Percentiles rank a stretch among this genome's conserved stretches.
Conservation (phyloP, 371 early-diverging fungal genomes). For the Circinella minor region DNA sequence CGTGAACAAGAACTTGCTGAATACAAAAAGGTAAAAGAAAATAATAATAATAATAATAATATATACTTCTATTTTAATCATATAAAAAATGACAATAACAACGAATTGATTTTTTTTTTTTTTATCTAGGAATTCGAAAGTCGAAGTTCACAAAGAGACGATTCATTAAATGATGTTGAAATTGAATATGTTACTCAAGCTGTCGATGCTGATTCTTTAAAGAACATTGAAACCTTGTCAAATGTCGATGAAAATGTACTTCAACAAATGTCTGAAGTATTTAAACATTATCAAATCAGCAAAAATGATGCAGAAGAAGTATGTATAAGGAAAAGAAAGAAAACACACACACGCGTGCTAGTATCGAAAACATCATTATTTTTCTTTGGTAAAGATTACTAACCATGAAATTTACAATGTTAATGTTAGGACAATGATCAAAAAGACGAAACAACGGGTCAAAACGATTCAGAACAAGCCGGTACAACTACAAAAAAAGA, state of each 20-base stretch:
- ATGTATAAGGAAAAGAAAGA: background rate
- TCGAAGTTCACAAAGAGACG: conserved; percentile 18
- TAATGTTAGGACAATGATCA: background rate
- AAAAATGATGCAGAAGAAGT: conserved; percentile 41
- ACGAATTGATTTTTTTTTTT: background rate
- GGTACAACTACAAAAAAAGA: background rate
- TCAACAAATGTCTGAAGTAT: conserved; percentile 46
- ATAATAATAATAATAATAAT: no score
- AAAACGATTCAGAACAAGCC: conserved; percentile 47
- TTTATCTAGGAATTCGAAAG: conserved; percentile 7
- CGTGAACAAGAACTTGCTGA: conserved; percentile 45
- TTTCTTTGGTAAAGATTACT: background rate
- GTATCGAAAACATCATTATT: background rate
- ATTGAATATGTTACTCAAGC: conserved; percentile 53
- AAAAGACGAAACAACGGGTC: conserved; percentile 6
- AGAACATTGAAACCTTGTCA: conserved; percentile 36
- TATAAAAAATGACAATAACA: no score
- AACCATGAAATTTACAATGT: no score
- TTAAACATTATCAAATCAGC: conserved; percentile 46
- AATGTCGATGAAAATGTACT: conserved; percentile 40
- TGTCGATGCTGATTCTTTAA: conserved; percentile 37
- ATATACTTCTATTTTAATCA: no score
- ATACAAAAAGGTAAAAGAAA: conserved; percentile 23
- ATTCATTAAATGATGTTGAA: conserved; percentile 43
- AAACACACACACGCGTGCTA: background rate